These are phyloP conservation scores for Phytopythium aichiense DNA, from an alignment of 352 stramenopile genomes.

Conservation along the genomic window DNA sequence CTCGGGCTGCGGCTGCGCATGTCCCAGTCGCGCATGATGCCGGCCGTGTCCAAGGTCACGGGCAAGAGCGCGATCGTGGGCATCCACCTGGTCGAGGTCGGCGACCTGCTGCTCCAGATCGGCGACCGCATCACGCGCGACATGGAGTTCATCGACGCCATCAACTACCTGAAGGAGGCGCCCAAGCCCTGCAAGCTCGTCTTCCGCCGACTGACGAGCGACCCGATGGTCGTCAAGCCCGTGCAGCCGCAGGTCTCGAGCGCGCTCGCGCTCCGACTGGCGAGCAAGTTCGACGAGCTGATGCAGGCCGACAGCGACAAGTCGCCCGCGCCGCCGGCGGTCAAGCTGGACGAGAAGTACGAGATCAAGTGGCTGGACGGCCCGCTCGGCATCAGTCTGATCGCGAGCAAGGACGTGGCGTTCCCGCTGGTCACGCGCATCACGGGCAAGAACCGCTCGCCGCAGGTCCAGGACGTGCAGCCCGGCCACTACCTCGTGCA, in stretches of 20 bases:
- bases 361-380: constrained; percentile 87
- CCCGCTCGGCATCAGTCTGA: constrained; percentile 82
- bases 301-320: constrained; percentile 69
- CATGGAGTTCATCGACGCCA: constrained; percentile 84
- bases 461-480: constrained; percentile 84
- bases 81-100: constrained; percentile 82
- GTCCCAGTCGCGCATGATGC: constrained; percentile 77
- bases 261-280: constrained; percentile 61
- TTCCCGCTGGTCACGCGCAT: constrained; percentile 86
- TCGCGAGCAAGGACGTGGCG: constrained; percentile 83
- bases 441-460: constrained; percentile 84
- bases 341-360: constrained; percentile 83
- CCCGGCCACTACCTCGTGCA: constrained; percentile 85
- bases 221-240: constrained; percentile 76
- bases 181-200: constrained; percentile 73
- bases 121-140: constrained; percentile 60
- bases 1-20: constrained; percentile 72
- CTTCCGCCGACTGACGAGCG: constrained; percentile 59
- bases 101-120: constrained; percentile 76
- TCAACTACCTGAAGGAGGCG: constrained; percentile 79
- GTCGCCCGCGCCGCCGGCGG: constrained; percentile 46
- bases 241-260: constrained; percentile 73
- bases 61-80: constrained; percentile 82
- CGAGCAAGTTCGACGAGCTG: constrained; percentile 76
- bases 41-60: constrained; percentile 81